A percentile compares a stretch with the other conserved stretches of the same genome.
phyloP scores from a whole-genome alignment of 2,329 filamentous ascomycete species.

The Trichophyton verrucosum region DNA sequence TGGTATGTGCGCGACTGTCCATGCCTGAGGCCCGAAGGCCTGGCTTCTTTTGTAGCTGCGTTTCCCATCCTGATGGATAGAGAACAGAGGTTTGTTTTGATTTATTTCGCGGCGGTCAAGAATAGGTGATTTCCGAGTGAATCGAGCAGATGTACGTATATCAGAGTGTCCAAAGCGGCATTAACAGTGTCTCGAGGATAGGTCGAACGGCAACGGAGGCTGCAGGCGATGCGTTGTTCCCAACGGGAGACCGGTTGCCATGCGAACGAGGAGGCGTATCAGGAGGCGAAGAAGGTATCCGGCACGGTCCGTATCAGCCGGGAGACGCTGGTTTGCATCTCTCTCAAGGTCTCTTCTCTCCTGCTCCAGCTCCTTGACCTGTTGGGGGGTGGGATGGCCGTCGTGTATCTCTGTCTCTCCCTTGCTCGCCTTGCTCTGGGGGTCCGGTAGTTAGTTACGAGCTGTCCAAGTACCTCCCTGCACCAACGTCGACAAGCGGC shows the following conservation, averaged over 20 bases:
- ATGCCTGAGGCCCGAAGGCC: conserved; percentile 17
- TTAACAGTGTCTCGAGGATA: not conserved
- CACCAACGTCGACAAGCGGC: not conserved
- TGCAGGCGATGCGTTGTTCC: not conserved
- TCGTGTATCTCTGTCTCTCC: not conserved
- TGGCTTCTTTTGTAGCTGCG: conserved; percentile 36
- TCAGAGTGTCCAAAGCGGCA: not conserved
- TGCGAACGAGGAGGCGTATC: conserved; percentile 3
- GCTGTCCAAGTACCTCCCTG: too few relatives aligned
- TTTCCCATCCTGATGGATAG: conserved; percentile 30
- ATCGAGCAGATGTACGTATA: too few relatives aligned
- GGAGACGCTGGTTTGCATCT: not conserved
- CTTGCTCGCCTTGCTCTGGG: too few relatives aligned
- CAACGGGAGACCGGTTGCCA: conserved; percentile 11
- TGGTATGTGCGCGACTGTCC: conserved; percentile 9
- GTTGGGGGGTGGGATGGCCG: not conserved
- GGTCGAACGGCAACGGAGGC: not conserved
- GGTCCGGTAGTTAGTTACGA: too few relatives aligned
- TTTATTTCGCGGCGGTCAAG: too few relatives aligned
- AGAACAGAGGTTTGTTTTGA: not conserved
- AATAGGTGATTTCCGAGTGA: too few relatives aligned
- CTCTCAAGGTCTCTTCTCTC: not conserved
- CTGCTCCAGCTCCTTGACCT: not conserved
- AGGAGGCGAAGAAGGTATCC: not conserved
- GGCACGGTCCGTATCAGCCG: not conserved